Percentiles rank a stretch among this genome's conserved stretches.
Evolutionary conservation across 768 basidiomycete species (phyloP).

Genomic region (Suillus sp.): DNA sequence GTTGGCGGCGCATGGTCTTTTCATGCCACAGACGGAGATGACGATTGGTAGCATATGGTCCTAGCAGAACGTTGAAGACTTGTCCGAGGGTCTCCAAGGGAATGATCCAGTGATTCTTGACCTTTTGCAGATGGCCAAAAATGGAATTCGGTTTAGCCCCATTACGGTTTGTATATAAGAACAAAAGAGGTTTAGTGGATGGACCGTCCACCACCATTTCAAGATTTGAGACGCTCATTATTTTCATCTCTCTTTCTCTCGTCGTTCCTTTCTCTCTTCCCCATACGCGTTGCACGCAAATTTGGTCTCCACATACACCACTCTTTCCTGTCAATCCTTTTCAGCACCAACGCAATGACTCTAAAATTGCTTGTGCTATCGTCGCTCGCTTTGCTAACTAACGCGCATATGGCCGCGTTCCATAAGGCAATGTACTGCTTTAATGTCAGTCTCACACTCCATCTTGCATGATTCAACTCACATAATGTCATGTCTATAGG

Average conservation of each 20-base stretch:
- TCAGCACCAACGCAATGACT: background rate
- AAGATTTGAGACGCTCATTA: background rate
- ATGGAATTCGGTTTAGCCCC: background rate
- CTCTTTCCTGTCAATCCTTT: conserved; percentile 6
- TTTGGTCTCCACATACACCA: background rate
- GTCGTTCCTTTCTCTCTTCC: background rate
- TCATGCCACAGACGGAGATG: conserved; percentile 1
- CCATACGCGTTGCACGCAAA: conserved; percentile 1
- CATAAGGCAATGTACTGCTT: conserved; percentile 48
- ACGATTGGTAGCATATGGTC: background rate
- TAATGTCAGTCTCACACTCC: conserved; percentile 33
- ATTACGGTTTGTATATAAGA: conserved; percentile 4
- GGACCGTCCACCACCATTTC: background rate
- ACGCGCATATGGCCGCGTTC: conserved; percentile 47
- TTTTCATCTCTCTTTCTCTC: background rate
- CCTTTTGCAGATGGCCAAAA: background rate
- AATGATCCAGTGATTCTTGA: background rate
- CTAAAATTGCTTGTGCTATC: background rate
- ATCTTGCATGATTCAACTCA: background rate
- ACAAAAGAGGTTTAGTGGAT: conserved; percentile 7
- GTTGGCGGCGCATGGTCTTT: background rate
- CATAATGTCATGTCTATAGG: conserved; percentile 24
- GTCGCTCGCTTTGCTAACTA: conserved; percentile 20
- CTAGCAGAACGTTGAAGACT: conserved; percentile 1
- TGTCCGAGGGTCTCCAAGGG: conserved; percentile 5